Evolutionary conservation across 2,329 filamentous ascomycete genomes (phyloP).

Genomic region (Cyphellophora europaea): DNA sequence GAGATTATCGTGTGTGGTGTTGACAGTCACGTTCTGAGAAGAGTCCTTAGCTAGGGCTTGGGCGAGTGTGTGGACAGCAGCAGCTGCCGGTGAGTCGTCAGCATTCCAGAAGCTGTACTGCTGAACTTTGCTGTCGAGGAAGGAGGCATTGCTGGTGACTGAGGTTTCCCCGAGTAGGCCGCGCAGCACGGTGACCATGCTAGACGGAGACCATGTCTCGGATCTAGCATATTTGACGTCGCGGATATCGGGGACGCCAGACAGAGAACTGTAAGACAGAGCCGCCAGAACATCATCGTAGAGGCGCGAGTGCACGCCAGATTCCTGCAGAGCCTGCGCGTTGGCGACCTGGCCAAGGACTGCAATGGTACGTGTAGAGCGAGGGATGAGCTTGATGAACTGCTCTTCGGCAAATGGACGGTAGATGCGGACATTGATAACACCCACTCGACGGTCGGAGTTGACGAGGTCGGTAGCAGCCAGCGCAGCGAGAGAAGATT

Average conservation of each 20-base stretch:
- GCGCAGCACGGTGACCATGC: slow-evolving; percentile 35
- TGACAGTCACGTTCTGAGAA: slow-evolving; percentile 51
- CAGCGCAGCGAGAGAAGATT: slow-evolving; percentile 77
- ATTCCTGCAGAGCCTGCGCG: slow-evolving; percentile 62
- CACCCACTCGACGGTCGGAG: slow-evolving; percentile 69
- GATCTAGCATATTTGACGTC: slow-evolving; percentile 87
- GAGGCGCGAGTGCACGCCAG: slow-evolving; percentile 69
- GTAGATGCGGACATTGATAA: slow-evolving; percentile 87
- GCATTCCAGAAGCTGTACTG: slow-evolving; percentile 94
- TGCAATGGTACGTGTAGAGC: slow-evolving; percentile 63
- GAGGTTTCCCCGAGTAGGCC: slow-evolving; percentile 33
- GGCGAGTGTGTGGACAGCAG: slow-evolving; percentile 54
- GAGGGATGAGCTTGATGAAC: slow-evolving; percentile 73
- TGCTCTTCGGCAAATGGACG: slow-evolving; percentile 91
- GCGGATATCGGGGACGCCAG: slow-evolving; percentile 54
- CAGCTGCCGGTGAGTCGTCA: slow-evolving; percentile 60
- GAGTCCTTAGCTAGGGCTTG: slow-evolving; percentile 53
- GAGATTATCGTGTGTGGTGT: slow-evolving; percentile 52
- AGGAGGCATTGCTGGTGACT: slow-evolving; percentile 34
- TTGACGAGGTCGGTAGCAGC: slow-evolving; percentile 63
- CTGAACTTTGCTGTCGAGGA: slow-evolving; percentile 49
- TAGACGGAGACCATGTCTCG: slow-evolving; percentile 51
- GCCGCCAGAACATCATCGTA: slow-evolving; percentile 88
- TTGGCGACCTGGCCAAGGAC: slow-evolving; percentile 84
- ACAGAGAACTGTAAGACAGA: slow-evolving; percentile 64